Conservation (phyloP, 176 grass and related monocot species). For the Neostapfia colusana region DNA sequence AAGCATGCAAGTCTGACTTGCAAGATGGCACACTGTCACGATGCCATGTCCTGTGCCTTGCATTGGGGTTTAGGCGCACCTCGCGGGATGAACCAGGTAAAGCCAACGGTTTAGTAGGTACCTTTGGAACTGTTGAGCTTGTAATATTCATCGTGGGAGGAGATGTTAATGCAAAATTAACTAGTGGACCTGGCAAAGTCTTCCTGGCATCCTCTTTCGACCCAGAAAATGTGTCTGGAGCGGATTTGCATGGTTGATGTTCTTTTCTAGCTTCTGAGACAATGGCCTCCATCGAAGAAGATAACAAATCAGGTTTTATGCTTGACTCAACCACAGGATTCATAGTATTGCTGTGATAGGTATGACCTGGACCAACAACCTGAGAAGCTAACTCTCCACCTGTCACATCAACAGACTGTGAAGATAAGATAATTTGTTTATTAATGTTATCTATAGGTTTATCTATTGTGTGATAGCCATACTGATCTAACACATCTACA, state of each 20-base stretch:
- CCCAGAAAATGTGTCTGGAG: constrained; percentile 39
- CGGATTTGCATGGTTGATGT: constrained; percentile 38
- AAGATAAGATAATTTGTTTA: constrained; percentile 25
- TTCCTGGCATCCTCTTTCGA: constrained; percentile 37
- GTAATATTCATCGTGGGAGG: constrained; percentile 25
- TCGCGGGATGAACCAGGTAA: constrained; percentile 53
- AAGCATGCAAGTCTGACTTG: constrained; percentile 40
- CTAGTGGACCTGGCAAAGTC: constrained; percentile 39
- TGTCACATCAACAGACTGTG: constrained; percentile 38
- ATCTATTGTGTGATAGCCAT: constrained; percentile 18
- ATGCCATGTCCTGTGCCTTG: constrained; percentile 85
- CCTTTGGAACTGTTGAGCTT: constrained; percentile 38
- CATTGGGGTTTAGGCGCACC: constrained; percentile 44
- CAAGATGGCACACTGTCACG: constrained; percentile 54
- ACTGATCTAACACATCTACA: constrained; percentile 36
- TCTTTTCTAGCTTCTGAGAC: constrained; percentile 51
- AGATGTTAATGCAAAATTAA: constrained; percentile 38
- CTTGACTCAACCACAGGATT: constrained; percentile 27
- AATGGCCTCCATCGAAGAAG: constrained; percentile 41
- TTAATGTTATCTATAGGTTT: constrained; percentile 30
- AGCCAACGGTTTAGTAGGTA: constrained; percentile 42
- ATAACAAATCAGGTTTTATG: constrained; percentile 33
- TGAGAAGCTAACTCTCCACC: constrained; percentile 38
- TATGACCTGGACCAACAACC: constrained; percentile 35
- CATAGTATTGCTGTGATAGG: constrained; percentile 21